These are phyloP conservation scores for Moniliophthora roreri DNA, from an alignment of 1,284 basidiomycete genomes.

Conservation along the genomic window DNA sequence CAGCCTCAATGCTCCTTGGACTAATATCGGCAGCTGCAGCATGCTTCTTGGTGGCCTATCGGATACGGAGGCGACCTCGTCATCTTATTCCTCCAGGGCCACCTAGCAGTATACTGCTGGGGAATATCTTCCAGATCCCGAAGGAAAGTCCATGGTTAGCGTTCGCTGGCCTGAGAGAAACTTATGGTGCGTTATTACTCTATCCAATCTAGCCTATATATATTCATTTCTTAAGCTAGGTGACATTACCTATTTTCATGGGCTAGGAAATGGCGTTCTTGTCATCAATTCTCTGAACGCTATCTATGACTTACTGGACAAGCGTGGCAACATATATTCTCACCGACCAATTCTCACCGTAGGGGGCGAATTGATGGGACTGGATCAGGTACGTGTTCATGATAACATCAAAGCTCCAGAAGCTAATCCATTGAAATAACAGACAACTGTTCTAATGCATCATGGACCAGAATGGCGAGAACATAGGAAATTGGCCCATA, in stretches of 20 bases:
- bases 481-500: slow-evolving; percentile 23
- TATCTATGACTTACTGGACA: slow-evolving; percentile 32
- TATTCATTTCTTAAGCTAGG: slow-evolving; percentile 20
- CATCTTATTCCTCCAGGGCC: too few species aligned
- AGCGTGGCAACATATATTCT: slow-evolving; percentile 31
- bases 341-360: slow-evolving; percentile 34
- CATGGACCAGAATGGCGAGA: slow-evolving; percentile 25
- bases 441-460: slow-evolving; percentile 23
- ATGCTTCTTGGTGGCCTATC: too few species aligned
- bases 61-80: too few species aligned
- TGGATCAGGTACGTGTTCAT: slow-evolving; percentile 22
- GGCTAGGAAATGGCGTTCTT: slow-evolving; percentile 26
- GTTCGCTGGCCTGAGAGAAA: too few species aligned
- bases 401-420: not conserved
- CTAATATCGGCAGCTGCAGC: too few species aligned
- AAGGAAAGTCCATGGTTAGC: too few species aligned
- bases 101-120: too few species aligned
- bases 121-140: too few species aligned
- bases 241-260: slow-evolving; percentile 26
- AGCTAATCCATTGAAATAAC: not conserved
- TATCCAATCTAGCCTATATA: too few species aligned
- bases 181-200: too few species aligned
- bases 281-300: slow-evolving; percentile 32
- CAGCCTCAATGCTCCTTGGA: too few species aligned
- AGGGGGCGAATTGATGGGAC: slow-evolving; percentile 34